Evolutionary conservation across 1,284 basidiomycete species (phyloP).

Genomic region (Pyrrhoderma lamaoense): DNA sequence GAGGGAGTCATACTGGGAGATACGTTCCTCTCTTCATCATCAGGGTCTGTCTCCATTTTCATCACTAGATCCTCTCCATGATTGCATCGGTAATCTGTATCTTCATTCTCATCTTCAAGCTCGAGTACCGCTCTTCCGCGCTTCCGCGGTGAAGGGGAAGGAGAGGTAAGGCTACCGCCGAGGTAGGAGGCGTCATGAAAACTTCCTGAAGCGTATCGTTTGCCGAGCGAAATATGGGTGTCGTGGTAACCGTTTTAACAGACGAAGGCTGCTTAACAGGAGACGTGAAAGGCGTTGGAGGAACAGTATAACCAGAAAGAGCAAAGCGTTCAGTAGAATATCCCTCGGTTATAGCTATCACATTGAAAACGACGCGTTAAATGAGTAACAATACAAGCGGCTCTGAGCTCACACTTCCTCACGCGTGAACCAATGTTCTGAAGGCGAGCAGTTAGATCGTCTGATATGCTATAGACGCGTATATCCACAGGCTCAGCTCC

Average conservation of each 20-base stretch:
- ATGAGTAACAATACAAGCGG: neutral
- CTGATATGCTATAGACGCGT: slow-evolving; percentile 23
- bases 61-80: slow-evolving; percentile 23
- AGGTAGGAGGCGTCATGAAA: slow-evolving; percentile 22
- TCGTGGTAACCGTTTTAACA: slow-evolving; percentile 15
- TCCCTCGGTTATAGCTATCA: slow-evolving; percentile 43
- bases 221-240: slow-evolving; percentile 22
- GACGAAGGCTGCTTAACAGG: slow-evolving; percentile 32
- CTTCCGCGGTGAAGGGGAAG: slow-evolving; percentile 30
- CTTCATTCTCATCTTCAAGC: slow-evolving; percentile 19
- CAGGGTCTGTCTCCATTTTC: slow-evolving; percentile 21
- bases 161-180: slow-evolving; percentile 22
- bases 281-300: slow-evolving; percentile 23
- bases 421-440: slow-evolving; percentile 42
- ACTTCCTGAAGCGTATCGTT: slow-evolving; percentile 29
- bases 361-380: slow-evolving; percentile 22
- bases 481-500: neutral
- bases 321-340: slow-evolving; percentile 32
- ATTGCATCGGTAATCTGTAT: slow-evolving; percentile 14
- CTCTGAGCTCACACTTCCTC: slow-evolving; percentile 37
- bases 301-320: slow-evolving; percentile 20
- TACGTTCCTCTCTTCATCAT: slow-evolving; percentile 14
- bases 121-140: slow-evolving; percentile 27
- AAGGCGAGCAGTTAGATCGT: slow-evolving; percentile 38
- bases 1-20: neutral